Evolutionary conservation across 768 basidiomycete genomes (phyloP), one percentile per base, ranked within the genome.

Genomic region (Candolleomyces aberdarensis): DNA sequence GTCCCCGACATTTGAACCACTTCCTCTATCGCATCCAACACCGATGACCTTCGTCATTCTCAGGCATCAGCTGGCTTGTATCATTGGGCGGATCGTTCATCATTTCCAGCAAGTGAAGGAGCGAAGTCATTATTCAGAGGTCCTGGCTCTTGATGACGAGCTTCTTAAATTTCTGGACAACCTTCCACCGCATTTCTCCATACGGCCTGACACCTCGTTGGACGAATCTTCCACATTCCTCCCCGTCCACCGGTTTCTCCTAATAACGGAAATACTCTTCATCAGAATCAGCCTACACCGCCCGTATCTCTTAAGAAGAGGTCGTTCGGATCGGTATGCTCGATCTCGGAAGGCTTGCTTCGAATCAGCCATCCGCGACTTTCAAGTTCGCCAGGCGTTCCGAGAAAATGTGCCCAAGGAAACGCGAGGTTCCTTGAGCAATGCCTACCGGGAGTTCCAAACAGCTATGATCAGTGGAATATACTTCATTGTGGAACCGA

Each of bases 381-480:
- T 91, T 69, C 81, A 87, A 65, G 85, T 94, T 62, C 85, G 92
- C 54, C 82, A 84, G 61, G 82, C 80, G 3, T 92, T 92, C 69
- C 78, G 86, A 61, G 80, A 85, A 60, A 74, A 77, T 26, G 79
- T 85, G 60, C 79, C 86, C 0, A 83, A 82, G 66, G 88, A 89
- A 68, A 83, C 83, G 14, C 83, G 82, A 22, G 84, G 85, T 65
- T 87, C 89, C 52, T 79, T 92, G 31, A 86, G 91, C 66, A 92
- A 90, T 63, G 89, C 89, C 7, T 94, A 93, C 68, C 80, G 92
- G 59, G 92, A 93, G 67, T 94, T 94, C 73, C 92, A 93, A 71
- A 88, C 90, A 9, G 89, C 91, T 10, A 92, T 95, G 91, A 89
- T 94, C 57, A 88, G 89, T 63, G 90, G 93, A 11, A 92, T 95